A percentile compares a stretch with the other conserved stretches of the same genome.
phyloP scores from a whole-genome alignment of 441 rosid species.

The Pelargonium fulgidum region DNA sequence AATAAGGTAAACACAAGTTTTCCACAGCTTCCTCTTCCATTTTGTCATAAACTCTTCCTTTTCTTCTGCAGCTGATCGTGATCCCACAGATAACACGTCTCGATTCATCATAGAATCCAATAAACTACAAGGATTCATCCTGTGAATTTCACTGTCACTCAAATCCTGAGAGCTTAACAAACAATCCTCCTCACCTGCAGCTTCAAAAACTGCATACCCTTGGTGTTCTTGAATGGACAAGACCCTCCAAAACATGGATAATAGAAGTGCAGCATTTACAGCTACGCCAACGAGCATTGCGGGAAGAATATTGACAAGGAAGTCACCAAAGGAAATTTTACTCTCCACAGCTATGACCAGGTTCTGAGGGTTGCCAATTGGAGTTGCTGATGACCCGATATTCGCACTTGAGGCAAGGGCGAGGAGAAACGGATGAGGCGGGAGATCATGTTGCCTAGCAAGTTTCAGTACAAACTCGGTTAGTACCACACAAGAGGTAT shows the following conservation, averaged over 20 bases:
- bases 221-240: constrained; percentile 45
- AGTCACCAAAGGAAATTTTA: constrained; percentile 45
- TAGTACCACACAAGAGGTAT: constrained; percentile 64
- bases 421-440: constrained; percentile 62
- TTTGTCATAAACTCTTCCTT: constrained; percentile 16
- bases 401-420: constrained; percentile 79
- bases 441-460: constrained; percentile 64
- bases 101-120: constrained; percentile 26
- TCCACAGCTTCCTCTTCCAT: constrained; percentile 52
- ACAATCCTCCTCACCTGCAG: constrained; percentile 36
- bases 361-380: constrained; percentile 85
- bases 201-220: constrained; percentile 33
- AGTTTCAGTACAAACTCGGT: constrained; percentile 71
- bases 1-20: constrained; percentile 48
- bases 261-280: constrained; percentile 47
- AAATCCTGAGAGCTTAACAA: constrained; percentile 6
- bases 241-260: constrained; percentile 52
- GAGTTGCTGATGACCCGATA: constrained; percentile 79
- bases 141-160: constrained; percentile 30
- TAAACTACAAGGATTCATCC: background rate
- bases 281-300: constrained; percentile 54
- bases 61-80: constrained; percentile 7
- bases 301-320: constrained; percentile 51
- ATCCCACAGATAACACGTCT: constrained; percentile 1
- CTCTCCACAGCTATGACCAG: constrained; percentile 67